Percentiles rank a stretch among this genome's conserved stretches.
Conservation (phyloP, 768 basidiomycete species). For the Lentinus brumalis region DNA sequence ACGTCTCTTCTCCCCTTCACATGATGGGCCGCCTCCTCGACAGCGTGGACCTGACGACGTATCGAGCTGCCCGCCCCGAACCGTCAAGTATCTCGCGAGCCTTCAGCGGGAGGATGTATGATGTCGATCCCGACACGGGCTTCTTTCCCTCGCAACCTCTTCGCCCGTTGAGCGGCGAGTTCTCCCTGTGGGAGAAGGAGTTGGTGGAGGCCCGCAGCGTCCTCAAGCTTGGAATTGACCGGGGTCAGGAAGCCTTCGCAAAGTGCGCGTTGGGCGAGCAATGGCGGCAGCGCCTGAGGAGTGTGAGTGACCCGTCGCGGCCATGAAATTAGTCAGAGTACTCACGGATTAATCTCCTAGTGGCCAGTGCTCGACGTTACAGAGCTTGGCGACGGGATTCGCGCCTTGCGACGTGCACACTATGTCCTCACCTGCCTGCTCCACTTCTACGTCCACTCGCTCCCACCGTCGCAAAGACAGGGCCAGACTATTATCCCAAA, state of each 20-base stretch:
- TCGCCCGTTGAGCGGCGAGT: conserved; percentile 54
- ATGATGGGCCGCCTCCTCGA: conserved; percentile 17
- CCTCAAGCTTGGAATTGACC: conserved; percentile 61
- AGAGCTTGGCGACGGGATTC: conserved; percentile 53
- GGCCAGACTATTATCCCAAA: conserved; percentile 64
- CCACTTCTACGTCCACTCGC: conserved; percentile 89
- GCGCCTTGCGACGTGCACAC: conserved; percentile 81
- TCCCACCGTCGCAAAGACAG: conserved; percentile 44
- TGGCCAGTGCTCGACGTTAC: conserved; percentile 70
- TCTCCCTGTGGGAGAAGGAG: conserved; percentile 71
- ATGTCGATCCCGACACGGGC: conserved; percentile 65
- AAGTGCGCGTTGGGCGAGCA: conserved; percentile 57
- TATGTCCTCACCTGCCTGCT: conserved; percentile 86
- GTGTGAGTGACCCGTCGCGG: conserved; percentile 47
- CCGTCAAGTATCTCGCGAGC: neutral
- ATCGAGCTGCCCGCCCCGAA: neutral
- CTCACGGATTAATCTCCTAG: conserved; percentile 39
- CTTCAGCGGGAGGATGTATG: conserved; percentile 41
- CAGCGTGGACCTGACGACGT: conserved; percentile 10
- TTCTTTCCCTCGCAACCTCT: conserved; percentile 79
- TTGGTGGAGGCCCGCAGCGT: conserved; percentile 53
- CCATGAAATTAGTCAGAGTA: neutral
- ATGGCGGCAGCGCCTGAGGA: conserved; percentile 68
- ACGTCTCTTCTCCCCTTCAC: conserved; percentile 26
- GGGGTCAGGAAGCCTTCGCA: conserved; percentile 45